Evolutionary conservation across 2,329 filamentous ascomycete species (phyloP).

Genomic region (Cercospora sojina): DNA sequence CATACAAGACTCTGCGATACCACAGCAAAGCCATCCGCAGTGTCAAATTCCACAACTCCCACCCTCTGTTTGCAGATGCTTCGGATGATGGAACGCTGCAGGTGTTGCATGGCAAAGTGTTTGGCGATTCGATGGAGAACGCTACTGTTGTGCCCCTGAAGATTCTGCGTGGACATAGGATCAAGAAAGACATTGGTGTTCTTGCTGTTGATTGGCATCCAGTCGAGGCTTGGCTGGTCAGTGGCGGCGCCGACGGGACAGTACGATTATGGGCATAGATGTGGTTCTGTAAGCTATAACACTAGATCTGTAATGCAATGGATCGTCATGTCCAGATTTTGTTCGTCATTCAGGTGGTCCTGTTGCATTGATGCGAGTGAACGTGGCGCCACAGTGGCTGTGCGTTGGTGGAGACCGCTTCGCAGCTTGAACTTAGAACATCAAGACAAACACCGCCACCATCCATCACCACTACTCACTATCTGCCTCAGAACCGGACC

Average conservation of each 20-base stretch:
- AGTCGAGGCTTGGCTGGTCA: conserved; percentile 87
- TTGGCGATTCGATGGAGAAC: conserved; percentile 92
- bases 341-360: not conserved
- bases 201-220: conserved; percentile 97
- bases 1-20: conserved; percentile 96
- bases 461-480: not conserved
- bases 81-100: conserved; percentile 93
- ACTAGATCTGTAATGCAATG: not conserved
- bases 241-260: conserved; percentile 90
- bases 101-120: conserved; percentile 95
- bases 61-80: conserved; percentile 88
- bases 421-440: not conserved
- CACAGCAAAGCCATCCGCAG: conserved; percentile 87
- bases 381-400: conserved; percentile 3
- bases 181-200: conserved; percentile 82
- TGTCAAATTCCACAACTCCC: conserved; percentile 76
- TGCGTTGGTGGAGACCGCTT: not conserved
- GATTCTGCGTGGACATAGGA: conserved; percentile 84
- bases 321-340: not conserved
- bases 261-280: conserved; percentile 73
- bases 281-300: not conserved
- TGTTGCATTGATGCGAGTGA: not conserved
- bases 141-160: conserved; percentile 95
- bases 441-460: not conserved
- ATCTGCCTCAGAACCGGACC: not conserved